Evolutionary conservation across 2,329 filamentous ascomycete genomes (phyloP).

Genomic region (Xylaria sp.): DNA sequence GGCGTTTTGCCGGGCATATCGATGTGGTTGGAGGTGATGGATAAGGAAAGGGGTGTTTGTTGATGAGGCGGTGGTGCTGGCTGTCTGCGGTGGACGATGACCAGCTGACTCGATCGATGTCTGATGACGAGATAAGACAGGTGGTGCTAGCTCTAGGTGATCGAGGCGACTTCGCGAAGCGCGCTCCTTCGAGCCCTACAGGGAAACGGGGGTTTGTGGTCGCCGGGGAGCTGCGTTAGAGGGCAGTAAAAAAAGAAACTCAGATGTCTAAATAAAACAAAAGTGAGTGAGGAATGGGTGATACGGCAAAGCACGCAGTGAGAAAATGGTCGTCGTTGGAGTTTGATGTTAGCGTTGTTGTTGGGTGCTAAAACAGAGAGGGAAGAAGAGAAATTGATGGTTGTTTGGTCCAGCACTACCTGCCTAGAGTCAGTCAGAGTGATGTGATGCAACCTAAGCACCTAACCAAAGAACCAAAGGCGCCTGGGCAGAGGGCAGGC

Average conservation of each 20-base stretch:
- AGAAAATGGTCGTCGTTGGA: constrained; percentile 5
- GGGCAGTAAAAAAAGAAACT: constrained; percentile 21
- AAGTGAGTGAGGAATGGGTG: constrained; percentile 16
- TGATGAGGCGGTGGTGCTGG: constrained; percentile 3
- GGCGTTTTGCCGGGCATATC: constrained; percentile 74
- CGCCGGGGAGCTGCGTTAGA: constrained; percentile 6
- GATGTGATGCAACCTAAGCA: not conserved
- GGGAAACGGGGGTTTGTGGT: constrained; percentile 17
- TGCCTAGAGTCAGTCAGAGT: too few species aligned
- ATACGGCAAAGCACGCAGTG: constrained; percentile 12
- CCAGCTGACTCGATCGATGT: constrained; percentile 27
- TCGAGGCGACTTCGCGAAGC: constrained; percentile 24
- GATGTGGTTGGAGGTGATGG: constrained; percentile 20
- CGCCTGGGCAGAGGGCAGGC: too few species aligned
- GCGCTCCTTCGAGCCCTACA: constrained; percentile 29
- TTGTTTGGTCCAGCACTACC: constrained; percentile 3
- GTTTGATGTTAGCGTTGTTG: constrained; percentile 2
- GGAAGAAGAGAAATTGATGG: constrained; percentile 12
- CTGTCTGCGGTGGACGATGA: constrained; percentile 12
- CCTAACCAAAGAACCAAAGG: not conserved
- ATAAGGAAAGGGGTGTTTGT: not conserved
- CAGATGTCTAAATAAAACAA: constrained; percentile 28
- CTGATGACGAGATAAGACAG: constrained; percentile 16
- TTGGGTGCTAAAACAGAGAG: constrained; percentile 10
- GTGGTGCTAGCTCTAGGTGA: constrained; percentile 17